Percentiles rank a stretch among this genome's conserved stretches.
phyloP scores from a whole-genome alignment of 768 basidiomycete species.

The Paxillus involutus region DNA sequence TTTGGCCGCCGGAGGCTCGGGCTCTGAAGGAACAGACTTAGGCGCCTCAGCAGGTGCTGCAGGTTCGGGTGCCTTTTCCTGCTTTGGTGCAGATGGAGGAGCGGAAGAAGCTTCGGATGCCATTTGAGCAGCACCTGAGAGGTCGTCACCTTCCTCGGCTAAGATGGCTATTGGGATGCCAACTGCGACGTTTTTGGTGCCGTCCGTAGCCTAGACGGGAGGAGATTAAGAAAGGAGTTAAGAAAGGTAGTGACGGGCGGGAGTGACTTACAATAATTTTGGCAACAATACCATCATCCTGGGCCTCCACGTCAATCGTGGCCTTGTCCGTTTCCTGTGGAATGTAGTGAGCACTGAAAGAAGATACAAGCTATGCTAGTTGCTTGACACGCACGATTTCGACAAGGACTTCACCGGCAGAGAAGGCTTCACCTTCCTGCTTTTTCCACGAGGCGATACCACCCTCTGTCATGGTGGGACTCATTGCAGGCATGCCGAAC shows the following conservation, averaged over 20 bases:
- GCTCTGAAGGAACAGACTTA: slow-evolving; percentile 33
- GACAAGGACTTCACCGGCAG: slow-evolving; percentile 89
- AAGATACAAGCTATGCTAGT: neutral
- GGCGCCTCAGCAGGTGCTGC: slow-evolving; percentile 38
- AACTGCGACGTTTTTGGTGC: slow-evolving; percentile 83
- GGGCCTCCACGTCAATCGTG: slow-evolving; percentile 98
- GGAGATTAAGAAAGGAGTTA: neutral
- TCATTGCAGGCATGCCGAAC: slow-evolving; percentile 98
- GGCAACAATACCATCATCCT: slow-evolving; percentile 94
- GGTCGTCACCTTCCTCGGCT: slow-evolving; percentile 93
- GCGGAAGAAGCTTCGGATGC: slow-evolving; percentile 60
- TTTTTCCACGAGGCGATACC: slow-evolving; percentile 98
- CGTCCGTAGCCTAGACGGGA: slow-evolving; percentile 64
- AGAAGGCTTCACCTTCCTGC: slow-evolving; percentile 89
- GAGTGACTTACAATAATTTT: slow-evolving; percentile 83
- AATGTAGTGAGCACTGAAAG: slow-evolving; percentile 10
- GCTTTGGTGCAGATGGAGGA: slow-evolving; percentile 29
- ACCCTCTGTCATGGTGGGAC: slow-evolving; percentile 99
- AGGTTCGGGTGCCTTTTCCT: slow-evolving; percentile 42
- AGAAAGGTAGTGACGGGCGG: neutral
- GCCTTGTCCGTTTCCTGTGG: slow-evolving; percentile 99
- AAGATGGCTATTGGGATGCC: slow-evolving; percentile 89
- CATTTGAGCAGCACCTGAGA: slow-evolving; percentile 77
- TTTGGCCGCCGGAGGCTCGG: slow-evolving; percentile 43
- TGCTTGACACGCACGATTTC: slow-evolving; percentile 71